Conservation (phyloP, 768 basidiomycete genomes). For the Pleurotus pulmonarius region DNA sequence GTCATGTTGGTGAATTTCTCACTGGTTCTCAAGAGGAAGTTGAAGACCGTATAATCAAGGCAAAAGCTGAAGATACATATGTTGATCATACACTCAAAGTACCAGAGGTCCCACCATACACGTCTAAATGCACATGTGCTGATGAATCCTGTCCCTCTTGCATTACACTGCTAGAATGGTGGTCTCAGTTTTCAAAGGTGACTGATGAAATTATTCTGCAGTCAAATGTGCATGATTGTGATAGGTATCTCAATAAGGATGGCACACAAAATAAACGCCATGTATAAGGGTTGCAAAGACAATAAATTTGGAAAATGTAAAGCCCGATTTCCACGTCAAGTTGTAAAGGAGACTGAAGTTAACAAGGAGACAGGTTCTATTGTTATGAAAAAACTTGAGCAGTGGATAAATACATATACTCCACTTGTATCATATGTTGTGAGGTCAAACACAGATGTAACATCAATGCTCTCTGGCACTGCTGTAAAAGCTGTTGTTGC, state of each 20-base stretch:
- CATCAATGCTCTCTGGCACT: conserved; percentile 18
- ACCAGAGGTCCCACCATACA: too few relatives aligned
- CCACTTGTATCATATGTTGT: conserved; percentile 14
- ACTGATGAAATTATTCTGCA: conserved; percentile 22
- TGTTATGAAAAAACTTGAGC: conserved; percentile 18
- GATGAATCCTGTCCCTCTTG: conserved; percentile 7
- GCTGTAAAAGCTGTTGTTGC: conserved; percentile 22
- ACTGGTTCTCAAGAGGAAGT: conserved; percentile 21
- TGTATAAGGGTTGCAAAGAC: conserved; percentile 18
- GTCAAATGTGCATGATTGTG: not conserved
- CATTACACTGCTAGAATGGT: conserved; percentile 12
- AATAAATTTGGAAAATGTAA: conserved; percentile 25
- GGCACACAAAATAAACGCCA: conserved; percentile 6
- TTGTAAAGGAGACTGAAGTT: conserved; percentile 11
- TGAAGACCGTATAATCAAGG: not conserved
- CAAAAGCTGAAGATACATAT: not conserved
- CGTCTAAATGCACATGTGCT: conserved; percentile 11
- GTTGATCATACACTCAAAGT: conserved; percentile 21
- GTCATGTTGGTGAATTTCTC: conserved; percentile 24
- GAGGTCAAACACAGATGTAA: too few relatives aligned
- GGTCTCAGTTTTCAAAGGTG: conserved; percentile 10
- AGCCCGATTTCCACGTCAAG: conserved; percentile 26
- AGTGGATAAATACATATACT: conserved; percentile 22
- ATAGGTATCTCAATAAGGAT: not conserved
- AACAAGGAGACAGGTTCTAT: conserved; percentile 2